Evolutionary conservation across 176 grass and related monocot species (phyloP), one percentile per base, ranked within the genome.

Genomic region (Poa annua): DNA sequence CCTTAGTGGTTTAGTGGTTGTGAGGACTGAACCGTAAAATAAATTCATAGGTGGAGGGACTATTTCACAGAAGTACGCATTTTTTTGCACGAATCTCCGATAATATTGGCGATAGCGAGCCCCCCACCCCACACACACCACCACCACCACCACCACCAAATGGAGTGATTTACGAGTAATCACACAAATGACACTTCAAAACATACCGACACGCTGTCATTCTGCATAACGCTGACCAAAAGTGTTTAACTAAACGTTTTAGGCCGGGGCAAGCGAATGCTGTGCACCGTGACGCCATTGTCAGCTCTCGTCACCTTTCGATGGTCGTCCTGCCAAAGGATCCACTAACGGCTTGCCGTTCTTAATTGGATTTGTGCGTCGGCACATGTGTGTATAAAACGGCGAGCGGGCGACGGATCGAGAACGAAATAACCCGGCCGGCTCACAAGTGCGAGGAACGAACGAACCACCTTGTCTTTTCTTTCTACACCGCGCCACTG

Each of bases 351-450:
- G 8, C 21, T 60, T 0, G 11, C 11, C 22, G 1, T 61, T 61
- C 11, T 25, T 26, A 13, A 26, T 0, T 61, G 11, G 24, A 61
- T 10, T 21, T 20, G 9, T 8, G 20, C 54, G 12, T 12, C 25
- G 59, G 59, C n/a, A 24, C 15, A 4, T 20, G 74, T 71, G 53
- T 85, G n/a, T 79, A 79, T 85, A 85, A 62, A 72, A 68, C 2
- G 11, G 24, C 24, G 11, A 14, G 57, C 57, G 59, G 14, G 25
- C 59, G 59, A 29, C 4, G 24, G 1, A 15, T 0, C 25, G 25
- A 32, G 59, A 63, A 63, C 12, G 45, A 48, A 48, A 12, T 13
- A 4, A 0, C 11, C 59, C 5, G 21, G 22, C 57, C 22, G 57
- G 57, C 22, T 29, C 59, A 29, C 57, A 1, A 15, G 24, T 32